Percentiles rank a stretch among this genome's conserved stretches.
These are phyloP conservation scores for Ophiocytium majus DNA, from an alignment of 352 stramenopile species.

Conservation along the genomic window DNA sequence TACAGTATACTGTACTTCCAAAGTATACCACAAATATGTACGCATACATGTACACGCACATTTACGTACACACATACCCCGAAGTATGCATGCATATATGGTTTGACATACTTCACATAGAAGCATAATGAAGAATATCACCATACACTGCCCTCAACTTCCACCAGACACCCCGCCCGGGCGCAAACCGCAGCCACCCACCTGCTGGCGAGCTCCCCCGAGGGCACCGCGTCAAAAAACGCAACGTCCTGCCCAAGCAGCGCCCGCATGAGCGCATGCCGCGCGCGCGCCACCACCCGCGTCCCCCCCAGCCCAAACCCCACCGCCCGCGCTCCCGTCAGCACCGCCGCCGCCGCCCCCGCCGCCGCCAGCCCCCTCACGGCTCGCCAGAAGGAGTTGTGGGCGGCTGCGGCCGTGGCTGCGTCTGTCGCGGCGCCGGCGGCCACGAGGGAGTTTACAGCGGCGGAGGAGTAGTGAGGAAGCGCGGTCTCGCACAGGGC, in stretches of 20 bases:
- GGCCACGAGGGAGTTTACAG: slow-evolving; percentile 40
- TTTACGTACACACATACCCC: too few relatives aligned
- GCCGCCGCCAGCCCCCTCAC: slow-evolving; percentile 33
- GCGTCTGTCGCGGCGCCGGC: background rate
- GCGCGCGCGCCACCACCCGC: slow-evolving; percentile 46
- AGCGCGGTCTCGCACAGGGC: slow-evolving; percentile 42
- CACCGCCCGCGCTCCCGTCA: slow-evolving; percentile 40
- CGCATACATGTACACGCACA: too few relatives aligned
- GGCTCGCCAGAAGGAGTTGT: slow-evolving; percentile 26
- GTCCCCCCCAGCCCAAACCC: slow-evolving; percentile 56
- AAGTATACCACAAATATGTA: too few relatives aligned
- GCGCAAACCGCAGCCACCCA: slow-evolving; percentile 69
- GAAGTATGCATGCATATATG: too few relatives aligned
- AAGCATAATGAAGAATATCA: too few relatives aligned
- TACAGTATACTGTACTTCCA: too few relatives aligned
- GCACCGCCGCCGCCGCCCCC: slow-evolving; percentile 38
- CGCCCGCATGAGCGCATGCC: background rate
- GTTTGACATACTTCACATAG: too few relatives aligned
- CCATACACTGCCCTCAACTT: too few relatives aligned
- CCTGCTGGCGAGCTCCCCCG: slow-evolving; percentile 78
- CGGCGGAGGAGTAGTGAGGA: slow-evolving; percentile 45
- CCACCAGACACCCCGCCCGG: too few relatives aligned
- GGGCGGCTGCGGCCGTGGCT: background rate
- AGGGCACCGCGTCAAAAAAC: slow-evolving; percentile 80
- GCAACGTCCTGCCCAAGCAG: slow-evolving; percentile 67